Conservation (phyloP, 805 yeast genomes). For the Saturnispora dispora region DNA sequence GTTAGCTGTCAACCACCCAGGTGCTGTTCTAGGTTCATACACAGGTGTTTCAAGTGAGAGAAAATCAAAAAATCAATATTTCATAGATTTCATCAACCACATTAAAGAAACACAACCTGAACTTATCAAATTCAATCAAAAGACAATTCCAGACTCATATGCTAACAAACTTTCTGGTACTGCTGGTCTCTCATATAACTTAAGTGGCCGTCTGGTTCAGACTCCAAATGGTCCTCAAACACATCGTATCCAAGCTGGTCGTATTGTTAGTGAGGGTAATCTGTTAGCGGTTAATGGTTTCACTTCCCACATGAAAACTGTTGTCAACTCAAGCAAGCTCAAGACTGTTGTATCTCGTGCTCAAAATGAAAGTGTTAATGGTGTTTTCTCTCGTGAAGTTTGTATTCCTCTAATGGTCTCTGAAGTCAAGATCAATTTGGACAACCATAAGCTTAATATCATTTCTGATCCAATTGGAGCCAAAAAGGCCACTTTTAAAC, state of each 20-base stretch:
- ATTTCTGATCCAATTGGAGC: conserved; percentile 2
- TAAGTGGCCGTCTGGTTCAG: conserved; percentile 58
- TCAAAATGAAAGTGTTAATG: conserved; percentile 21
- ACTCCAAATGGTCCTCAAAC: conserved; percentile 61
- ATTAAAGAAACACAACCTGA: conserved; percentile 22
- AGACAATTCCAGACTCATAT: conserved; percentile 16
- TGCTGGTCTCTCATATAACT: conserved; percentile 66
- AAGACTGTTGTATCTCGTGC: conserved; percentile 14
- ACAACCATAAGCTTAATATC: conserved; percentile 8
- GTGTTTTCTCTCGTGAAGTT: conserved; percentile 24
- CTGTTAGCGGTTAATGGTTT: conserved; percentile 50
- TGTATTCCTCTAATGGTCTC: conserved; percentile 23
- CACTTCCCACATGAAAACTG: conserved; percentile 10
- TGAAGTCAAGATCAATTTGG: conserved; percentile 19
- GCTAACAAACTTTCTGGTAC: conserved; percentile 40
- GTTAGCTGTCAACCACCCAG: conserved; percentile 44
- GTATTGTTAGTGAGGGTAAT: conserved; percentile 42
- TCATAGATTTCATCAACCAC: conserved; percentile 31
- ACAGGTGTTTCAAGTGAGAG: conserved; percentile 27
- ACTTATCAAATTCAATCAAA: conserved; percentile 6
- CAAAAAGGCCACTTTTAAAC: not conserved
- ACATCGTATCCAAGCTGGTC: conserved; percentile 54
- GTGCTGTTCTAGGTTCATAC: conserved; percentile 18
- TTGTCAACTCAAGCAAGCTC: conserved; percentile 18
- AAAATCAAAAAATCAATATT: conserved; percentile 5